phyloP scores from a whole-genome alignment of 768 basidiomycete genomes.

The Amyloporia xantha region DNA sequence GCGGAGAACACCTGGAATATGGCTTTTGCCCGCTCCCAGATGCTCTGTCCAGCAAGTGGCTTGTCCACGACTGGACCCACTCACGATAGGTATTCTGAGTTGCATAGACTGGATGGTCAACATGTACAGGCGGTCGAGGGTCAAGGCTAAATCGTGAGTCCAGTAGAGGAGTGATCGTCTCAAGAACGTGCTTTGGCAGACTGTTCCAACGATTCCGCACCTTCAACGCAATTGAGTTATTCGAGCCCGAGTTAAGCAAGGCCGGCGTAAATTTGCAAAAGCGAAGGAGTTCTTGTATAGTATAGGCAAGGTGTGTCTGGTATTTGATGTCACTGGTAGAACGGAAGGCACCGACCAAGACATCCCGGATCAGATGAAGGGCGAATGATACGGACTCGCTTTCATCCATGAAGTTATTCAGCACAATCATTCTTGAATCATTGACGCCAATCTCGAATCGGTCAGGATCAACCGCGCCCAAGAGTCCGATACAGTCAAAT shows the following conservation, averaged over 20 bases:
- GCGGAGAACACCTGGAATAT: constrained; percentile 79
- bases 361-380: constrained; percentile 75
- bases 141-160: constrained; percentile 50
- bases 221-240: constrained; percentile 49
- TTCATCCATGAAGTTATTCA: constrained; percentile 76
- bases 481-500: constrained; percentile 84
- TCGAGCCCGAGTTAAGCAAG: constrained; percentile 51
- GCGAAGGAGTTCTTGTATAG: constrained; percentile 83
- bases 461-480: constrained; percentile 95
- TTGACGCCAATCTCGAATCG: constrained; percentile 62
- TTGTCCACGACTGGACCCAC: constrained; percentile 91
- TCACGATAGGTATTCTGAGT: constrained; percentile 80
- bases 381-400: constrained; percentile 74
- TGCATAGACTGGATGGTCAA: constrained; percentile 73
- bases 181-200: constrained; percentile 77
- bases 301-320: constrained; percentile 82
- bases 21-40: constrained; percentile 49
- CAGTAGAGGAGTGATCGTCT: constrained; percentile 81
- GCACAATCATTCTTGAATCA: constrained; percentile 63
- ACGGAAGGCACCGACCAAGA: constrained; percentile 85
- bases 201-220: constrained; percentile 72
- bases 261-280: constrained; percentile 82
- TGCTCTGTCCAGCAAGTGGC: constrained; percentile 65
- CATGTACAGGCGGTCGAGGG: constrained; percentile 24
- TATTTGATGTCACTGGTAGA: constrained; percentile 93